These are phyloP conservation scores for Vitis hybrid DNA, from an alignment of 177 flowering plant genomes.

Conservation along the genomic window DNA sequence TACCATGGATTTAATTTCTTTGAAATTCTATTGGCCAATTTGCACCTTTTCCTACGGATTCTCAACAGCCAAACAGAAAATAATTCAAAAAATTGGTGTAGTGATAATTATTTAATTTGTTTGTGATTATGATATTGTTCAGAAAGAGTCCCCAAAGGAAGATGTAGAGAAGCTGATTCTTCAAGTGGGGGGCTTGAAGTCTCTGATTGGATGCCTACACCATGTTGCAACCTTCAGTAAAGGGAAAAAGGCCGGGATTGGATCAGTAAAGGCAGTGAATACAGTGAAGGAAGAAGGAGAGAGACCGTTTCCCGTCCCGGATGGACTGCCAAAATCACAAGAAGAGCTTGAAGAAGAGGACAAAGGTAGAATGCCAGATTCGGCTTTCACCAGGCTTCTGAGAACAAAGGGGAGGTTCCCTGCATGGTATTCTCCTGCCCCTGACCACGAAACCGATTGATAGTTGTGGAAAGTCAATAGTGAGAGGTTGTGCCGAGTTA, in stretches of 20 bases:
- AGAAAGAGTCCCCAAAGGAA: slow-evolving; percentile 59
- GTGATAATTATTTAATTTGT: neutral
- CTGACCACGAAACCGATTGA: slow-evolving; percentile 86
- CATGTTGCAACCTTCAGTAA: slow-evolving; percentile 45
- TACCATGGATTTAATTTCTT: too few species aligned
- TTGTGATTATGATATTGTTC: slow-evolving; percentile 6
- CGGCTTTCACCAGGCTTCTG: slow-evolving; percentile 71
- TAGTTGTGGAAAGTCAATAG: neutral
- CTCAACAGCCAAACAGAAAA: slow-evolving; percentile 5
- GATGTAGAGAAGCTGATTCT: slow-evolving; percentile 67
- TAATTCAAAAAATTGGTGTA: neutral
- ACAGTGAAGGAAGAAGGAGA: slow-evolving; percentile 6
- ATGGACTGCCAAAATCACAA: slow-evolving; percentile 69
- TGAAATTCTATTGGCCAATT: neutral
- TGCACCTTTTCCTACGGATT: neutral
- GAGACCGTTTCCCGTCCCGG: slow-evolving; percentile 55
- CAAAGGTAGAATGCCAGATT: slow-evolving; percentile 73
- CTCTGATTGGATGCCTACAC: slow-evolving; percentile 62
- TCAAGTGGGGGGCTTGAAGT: slow-evolving; percentile 61
- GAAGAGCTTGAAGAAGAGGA: slow-evolving; percentile 89
- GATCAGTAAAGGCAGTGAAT: slow-evolving; percentile 1
- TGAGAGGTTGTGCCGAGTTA: too few species aligned
- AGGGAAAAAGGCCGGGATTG: slow-evolving; percentile 23
- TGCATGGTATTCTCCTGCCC: slow-evolving; percentile 74
- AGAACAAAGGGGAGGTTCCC: slow-evolving; percentile 64